phyloP scores from a whole-genome alignment of 768 basidiomycete genomes.

The Mycena vulgaris region DNA sequence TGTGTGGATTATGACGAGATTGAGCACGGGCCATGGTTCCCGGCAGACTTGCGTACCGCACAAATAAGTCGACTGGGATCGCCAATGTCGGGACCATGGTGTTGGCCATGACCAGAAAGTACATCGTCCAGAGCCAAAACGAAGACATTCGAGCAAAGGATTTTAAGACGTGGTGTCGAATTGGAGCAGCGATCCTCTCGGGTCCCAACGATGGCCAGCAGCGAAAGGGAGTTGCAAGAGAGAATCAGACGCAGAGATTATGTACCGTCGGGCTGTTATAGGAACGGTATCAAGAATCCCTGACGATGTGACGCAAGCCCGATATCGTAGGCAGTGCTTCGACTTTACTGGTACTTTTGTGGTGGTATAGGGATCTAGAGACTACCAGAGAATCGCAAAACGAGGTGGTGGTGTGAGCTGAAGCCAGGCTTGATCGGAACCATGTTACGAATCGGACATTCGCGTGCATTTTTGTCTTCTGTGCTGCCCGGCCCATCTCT shows the following conservation, averaged over 20 bases:
- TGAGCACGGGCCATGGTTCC: background rate
- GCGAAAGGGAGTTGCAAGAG: background rate
- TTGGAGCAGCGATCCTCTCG: background rate
- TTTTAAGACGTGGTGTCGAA: background rate
- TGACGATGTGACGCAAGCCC: too few species aligned
- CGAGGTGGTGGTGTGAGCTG: too few species aligned
- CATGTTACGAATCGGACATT: background rate
- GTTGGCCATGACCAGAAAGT: background rate
- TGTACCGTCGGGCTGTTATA: background rate
- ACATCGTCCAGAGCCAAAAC: background rate
- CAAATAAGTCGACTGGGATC: background rate
- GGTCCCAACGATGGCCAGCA: slow-evolving; percentile 18
- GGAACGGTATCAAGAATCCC: too few species aligned
- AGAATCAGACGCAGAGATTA: background rate
- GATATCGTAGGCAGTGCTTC: too few species aligned
- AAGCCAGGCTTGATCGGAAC: background rate
- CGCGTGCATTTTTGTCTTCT: background rate
- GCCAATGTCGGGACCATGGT: background rate
- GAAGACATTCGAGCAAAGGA: background rate
- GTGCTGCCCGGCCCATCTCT: background rate
- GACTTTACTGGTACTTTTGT: too few species aligned
- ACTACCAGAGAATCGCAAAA: too few species aligned
- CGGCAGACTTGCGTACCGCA: background rate
- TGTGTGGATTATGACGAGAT: background rate
- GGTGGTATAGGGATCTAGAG: too few species aligned